These are phyloP conservation scores for Parathielavia appendiculata DNA, from an alignment of 495 filamentous ascomycete genomes.

Conservation along the genomic window DNA sequence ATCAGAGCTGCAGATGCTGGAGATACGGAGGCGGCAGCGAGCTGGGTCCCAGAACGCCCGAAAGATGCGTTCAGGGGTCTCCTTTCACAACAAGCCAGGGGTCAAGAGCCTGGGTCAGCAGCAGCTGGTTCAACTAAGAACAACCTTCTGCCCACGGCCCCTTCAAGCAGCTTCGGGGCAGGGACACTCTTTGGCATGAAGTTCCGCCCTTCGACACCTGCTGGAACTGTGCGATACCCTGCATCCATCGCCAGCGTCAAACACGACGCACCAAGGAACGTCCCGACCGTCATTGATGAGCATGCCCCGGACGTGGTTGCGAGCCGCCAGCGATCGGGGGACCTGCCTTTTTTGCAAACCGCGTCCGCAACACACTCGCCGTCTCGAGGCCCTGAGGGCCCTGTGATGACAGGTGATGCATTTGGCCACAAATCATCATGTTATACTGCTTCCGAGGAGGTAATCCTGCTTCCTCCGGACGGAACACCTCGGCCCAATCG, in stretches of 20 bases:
- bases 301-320: not conserved
- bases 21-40: not conserved
- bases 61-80: not conserved
- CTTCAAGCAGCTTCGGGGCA: not conserved
- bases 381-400: not conserved
- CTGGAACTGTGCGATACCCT: not conserved
- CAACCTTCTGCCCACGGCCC: not conserved
- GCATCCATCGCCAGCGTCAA: not conserved
- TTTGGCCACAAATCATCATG: not conserved
- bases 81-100: not conserved
- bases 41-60: not conserved
- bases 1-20: not conserved
- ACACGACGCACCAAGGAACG: not conserved
- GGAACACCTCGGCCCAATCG: not conserved
- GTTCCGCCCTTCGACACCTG: not conserved
- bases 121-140: not conserved
- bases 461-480: not conserved
- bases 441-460: not conserved
- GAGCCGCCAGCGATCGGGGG: not conserved
- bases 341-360: not conserved
- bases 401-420: not conserved
- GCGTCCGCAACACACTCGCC: constrained; percentile 9
- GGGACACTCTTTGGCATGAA: not conserved
- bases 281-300: not conserved
- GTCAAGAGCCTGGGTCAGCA: not conserved